Evolutionary conservation across 2,329 filamentous ascomycete species (phyloP), one percentile per base, ranked within the genome.

Genomic region (Diatrype stigma): DNA sequence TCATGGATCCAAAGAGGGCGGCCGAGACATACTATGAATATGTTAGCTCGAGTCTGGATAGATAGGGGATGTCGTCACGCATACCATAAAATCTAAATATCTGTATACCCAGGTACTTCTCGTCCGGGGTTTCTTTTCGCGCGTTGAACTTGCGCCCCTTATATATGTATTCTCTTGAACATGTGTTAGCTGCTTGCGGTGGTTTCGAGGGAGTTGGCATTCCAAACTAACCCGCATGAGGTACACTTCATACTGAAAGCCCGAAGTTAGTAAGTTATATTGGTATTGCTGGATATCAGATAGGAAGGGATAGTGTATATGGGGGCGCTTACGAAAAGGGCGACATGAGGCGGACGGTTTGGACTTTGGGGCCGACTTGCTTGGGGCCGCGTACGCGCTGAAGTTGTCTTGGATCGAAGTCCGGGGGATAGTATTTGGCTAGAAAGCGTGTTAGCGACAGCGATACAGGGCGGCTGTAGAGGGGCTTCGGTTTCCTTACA

Each of bases 101-200:
- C 54, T 90, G 83, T 55, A 97, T 95, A 46, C 82, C 82, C 45
- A 96, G 83, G 73, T 99, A 99, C 60, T 87, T 89, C 63, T 96
- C 89, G 19, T 94, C 88, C 0, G 83, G 84, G 0, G 89, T 96
- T 66, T 96, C 91, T 66, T 99, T 99, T 34, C 90, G 81, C 2
- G 90, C 87, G 72, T 97, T 97, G 79, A 97, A 97, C 65, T 96
- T 97, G 54, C 92, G 84, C 0, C 92, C 92, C 61, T 90, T 90
- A 77, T 95, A 93, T 64, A 96, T 94, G 74, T 87, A 96, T 71
- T 95, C 89, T 1, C 30, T 45, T 58, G 14, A 58, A 44, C 37
- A 47, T 22, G 44, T 14, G n/a, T n/a, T 37, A 63, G 83, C 82
- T 35, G 17, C 63, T 81, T 85, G 28, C 73, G 71, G 12, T 70